Evolutionary conservation across 1,139 yeast genomes (phyloP).

Genomic region (Arxiozyma telluris): DNA sequence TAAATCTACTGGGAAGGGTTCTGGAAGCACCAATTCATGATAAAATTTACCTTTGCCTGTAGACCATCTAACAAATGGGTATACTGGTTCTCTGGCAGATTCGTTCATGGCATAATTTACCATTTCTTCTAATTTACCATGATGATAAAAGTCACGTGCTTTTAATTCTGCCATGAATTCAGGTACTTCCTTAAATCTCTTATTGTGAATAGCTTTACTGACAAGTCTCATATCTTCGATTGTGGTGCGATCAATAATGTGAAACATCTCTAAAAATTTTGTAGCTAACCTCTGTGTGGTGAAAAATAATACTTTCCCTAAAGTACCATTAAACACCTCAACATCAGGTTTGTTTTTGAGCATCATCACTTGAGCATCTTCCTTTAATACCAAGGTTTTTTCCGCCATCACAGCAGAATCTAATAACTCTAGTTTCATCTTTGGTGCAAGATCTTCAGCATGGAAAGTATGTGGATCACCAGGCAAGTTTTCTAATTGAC

Average conservation of each 20-base stretch:
- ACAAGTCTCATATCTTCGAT: constrained; percentile 30
- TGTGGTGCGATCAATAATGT: constrained; percentile 19
- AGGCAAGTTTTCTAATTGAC: constrained; percentile 41
- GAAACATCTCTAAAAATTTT: constrained; percentile 17
- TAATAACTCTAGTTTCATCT: constrained; percentile 31
- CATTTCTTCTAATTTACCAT: constrained; percentile 28
- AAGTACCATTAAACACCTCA: constrained; percentile 74
- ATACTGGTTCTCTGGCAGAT: constrained; percentile 19
- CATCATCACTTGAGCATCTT: constrained; percentile 93
- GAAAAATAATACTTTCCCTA: constrained; percentile 58
- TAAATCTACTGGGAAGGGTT: constrained; percentile 27
- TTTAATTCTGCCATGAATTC: constrained; percentile 22
- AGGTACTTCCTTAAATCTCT: constrained; percentile 14
- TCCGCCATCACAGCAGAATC: constrained; percentile 61
- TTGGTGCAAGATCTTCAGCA: constrained; percentile 41
- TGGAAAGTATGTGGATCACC: constrained; percentile 35
- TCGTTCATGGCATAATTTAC: constrained; percentile 33
- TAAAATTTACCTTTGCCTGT: constrained; percentile 17
- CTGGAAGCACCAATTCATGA: constrained; percentile 25
- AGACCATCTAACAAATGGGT: constrained; percentile 53
- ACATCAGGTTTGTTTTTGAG: constrained; percentile 79
- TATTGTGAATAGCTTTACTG: constrained; percentile 27
- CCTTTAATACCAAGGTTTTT: constrained; percentile 51
- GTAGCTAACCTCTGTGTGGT: constrained; percentile 23
- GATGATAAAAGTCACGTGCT: constrained; percentile 14